A percentile compares a stretch with the other conserved stretches of the same genome.
These are phyloP conservation scores for Rhododendron simsii DNA, from an alignment of 148 eudicot genomes.

Conservation along the genomic window DNA sequence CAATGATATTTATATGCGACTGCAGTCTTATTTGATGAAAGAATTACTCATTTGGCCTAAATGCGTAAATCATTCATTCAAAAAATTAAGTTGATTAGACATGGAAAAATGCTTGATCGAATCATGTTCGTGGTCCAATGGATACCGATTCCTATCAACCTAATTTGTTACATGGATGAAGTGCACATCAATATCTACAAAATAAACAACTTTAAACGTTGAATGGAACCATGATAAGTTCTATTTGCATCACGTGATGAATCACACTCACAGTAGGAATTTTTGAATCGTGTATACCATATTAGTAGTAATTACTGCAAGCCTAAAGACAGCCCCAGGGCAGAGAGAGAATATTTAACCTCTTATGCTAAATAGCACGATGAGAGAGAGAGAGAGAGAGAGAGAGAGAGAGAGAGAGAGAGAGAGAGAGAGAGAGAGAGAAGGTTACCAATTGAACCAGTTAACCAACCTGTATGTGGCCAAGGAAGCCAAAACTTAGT, in stretches of 20 bases:
- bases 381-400: not conserved
- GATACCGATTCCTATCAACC: too few species aligned
- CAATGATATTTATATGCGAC: not conserved
- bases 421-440: not conserved
- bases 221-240: not conserved
- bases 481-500: not conserved
- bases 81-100: not conserved
- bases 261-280: not conserved
- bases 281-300: too few species aligned
- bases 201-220: not conserved
- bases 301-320: not conserved
- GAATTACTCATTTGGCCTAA: not conserved
- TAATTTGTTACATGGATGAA: too few species aligned
- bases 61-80: not conserved
- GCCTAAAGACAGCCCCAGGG: not conserved
- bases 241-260: not conserved
- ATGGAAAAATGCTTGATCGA: not conserved
- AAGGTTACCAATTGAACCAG: not conserved
- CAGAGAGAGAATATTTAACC: not conserved
- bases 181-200: not conserved
- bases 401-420: not conserved
- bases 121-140: too few species aligned
- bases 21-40: not conserved
- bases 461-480: not conserved
- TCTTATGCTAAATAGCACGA: not conserved